Base-by-base conservation (phyloP, 192 early-diverging fungal genomes). In the Coemansia sp. region DNA sequence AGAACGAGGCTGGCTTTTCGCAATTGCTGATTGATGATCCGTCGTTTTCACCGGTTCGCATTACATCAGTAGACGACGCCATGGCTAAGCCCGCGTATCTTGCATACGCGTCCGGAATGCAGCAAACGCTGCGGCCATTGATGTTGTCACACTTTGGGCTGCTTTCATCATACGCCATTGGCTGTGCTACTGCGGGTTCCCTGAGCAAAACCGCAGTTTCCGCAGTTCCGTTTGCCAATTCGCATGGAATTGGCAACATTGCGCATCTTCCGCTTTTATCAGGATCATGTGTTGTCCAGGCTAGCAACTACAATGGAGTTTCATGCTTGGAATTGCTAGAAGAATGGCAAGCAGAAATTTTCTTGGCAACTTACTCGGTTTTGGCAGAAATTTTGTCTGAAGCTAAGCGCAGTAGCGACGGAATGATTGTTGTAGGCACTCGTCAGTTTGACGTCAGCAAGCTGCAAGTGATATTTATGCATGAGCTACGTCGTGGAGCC, bases 251-350 rank as follows among this genome's bases (percentile, higher is more conserved):
- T n/a, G 58, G 51, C 46, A 69, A 62, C 16, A 70, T 77, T 30
- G 68, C 73, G 1, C 73, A 77, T 43, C 66, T 66, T 39, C 73
- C 73, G 5, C 65, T 77, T 48, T 56, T 77, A 10, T 65, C 73
- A 13, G 73, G 67, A 12, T 77, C 63, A 12, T 59, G 67, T 20
- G 68, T 77, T 7, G 59, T 77, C 8, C 73, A 77, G 55, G 44
- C 70, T 37, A 55, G 51, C 63, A 55, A 48, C 8, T 55, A 28
- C 5, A 55, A 46, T 35, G 50, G 67, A 3, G 58, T 30, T 16
- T 15, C 59, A n/a, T 77, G 73, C 39, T 54, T 77, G 15, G 54
- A 61, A 13, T 48, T 68, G 3, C 50, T 70, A 8, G 63, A 65
- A 33, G 51, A 59, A 18, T 70, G 65, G 63, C 39, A 53, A 6